A percentile compares a stretch with the other conserved stretches of the same genome.
These are phyloP conservation scores for Chrysoporthe deuterocubensis DNA, from an alignment of 2,329 filamentous ascomycete species.

Conservation along the genomic window DNA sequence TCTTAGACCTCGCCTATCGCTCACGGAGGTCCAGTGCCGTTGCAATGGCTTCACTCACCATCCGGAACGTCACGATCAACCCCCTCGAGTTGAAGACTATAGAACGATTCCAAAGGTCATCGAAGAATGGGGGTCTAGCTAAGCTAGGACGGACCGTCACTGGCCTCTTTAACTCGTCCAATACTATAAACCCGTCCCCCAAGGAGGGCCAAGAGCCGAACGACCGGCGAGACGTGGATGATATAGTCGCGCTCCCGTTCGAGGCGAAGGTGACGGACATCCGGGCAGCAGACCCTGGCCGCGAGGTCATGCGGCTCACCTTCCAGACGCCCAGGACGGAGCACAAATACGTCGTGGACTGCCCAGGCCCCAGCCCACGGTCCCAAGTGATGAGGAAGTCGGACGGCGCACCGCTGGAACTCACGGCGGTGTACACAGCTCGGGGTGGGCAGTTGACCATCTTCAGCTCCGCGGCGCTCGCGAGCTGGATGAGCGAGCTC, in stretches of 20 bases:
- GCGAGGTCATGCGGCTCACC: slow-evolving; percentile 74
- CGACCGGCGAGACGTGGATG: slow-evolving; percentile 60
- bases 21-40: not conserved
- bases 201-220: slow-evolving; percentile 37
- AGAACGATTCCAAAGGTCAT: slow-evolving; percentile 23
- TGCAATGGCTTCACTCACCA: slow-evolving; percentile 27
- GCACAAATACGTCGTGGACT: slow-evolving; percentile 73
- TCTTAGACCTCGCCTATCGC: not conserved
- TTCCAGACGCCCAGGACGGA: slow-evolving; percentile 62
- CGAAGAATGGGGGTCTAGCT: slow-evolving; percentile 15
- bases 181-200: slow-evolving; percentile 28
- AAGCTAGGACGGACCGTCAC: slow-evolving; percentile 40
- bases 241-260: slow-evolving; percentile 69
- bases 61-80: slow-evolving; percentile 27
- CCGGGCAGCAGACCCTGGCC: slow-evolving; percentile 57
- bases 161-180: slow-evolving; percentile 49
- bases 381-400: slow-evolving; percentile 42
- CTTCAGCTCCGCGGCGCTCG: slow-evolving; percentile 70
- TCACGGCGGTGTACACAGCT: slow-evolving; percentile 70
- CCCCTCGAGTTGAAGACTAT: slow-evolving; percentile 25
- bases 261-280: slow-evolving; percentile 66
- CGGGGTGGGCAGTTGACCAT: slow-evolving; percentile 62
- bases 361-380: slow-evolving; percentile 64
- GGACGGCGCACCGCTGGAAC: slow-evolving; percentile 46
- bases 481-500: slow-evolving; percentile 81